A percentile compares a stretch with the other conserved stretches of the same genome.
phyloP scores from a whole-genome alignment of 768 basidiomycete species.

The Boletus pseudopeckii region DNA sequence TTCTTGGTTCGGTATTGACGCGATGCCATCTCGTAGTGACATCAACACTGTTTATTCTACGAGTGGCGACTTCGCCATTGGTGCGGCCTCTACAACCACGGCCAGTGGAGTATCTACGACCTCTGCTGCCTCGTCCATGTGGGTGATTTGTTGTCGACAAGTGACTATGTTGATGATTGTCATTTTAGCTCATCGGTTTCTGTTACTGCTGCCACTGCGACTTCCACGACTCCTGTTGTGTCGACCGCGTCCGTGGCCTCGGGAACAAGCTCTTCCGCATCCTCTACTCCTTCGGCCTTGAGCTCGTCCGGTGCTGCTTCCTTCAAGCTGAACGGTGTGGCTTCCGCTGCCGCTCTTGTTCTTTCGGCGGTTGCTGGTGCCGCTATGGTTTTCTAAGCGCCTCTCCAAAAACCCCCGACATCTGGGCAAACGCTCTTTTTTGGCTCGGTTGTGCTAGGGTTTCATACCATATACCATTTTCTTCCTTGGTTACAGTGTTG shows the following conservation, averaged over 20 bases:
- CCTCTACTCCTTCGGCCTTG: conserved; percentile 23
- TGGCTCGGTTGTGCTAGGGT: neutral
- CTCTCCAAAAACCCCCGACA: conserved; percentile 5
- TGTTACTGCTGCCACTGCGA: conserved; percentile 1
- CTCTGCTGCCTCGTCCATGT: conserved; percentile 7
- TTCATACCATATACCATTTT: conserved; percentile 18
- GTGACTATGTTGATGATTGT: neutral
- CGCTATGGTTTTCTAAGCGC: conserved; percentile 41
- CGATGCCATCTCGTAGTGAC: conserved; percentile 29
- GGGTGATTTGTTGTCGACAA: neutral
- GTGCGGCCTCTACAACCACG: conserved; percentile 7
- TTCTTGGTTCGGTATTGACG: neutral
- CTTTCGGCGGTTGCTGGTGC: conserved; percentile 50
- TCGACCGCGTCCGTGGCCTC: neutral
- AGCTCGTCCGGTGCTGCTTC: conserved; percentile 28
- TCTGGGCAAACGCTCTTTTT: neutral
- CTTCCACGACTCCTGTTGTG: conserved; percentile 10
- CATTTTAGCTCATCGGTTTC: neutral
- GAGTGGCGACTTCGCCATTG: conserved; percentile 44
- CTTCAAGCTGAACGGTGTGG: conserved; percentile 32
- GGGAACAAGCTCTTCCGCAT: conserved; percentile 5
- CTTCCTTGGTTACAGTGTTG: conserved; percentile 4
- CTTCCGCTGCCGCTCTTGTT: conserved; percentile 34
- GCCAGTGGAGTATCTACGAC: conserved; percentile 14
- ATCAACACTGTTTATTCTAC: conserved; percentile 42